Evolutionary conservation across 805 yeast genomes (phyloP), one percentile per base, ranked within the genome.

Genomic region (Blastobotrys americana): DNA sequence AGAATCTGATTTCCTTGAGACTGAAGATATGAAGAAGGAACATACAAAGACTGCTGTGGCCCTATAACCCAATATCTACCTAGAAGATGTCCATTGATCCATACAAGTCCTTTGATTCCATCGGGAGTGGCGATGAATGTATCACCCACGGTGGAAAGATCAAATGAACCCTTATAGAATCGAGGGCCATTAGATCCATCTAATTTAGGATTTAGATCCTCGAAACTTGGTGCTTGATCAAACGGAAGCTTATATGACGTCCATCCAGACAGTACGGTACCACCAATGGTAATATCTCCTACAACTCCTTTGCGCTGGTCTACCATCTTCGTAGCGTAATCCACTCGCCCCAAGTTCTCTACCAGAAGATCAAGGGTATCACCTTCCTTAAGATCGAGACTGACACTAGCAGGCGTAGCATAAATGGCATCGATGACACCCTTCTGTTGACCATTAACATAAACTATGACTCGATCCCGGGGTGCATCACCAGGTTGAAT

Each of bases 311-410:
- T 41, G 17, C 27, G 17, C 18, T 41, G 43, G 23, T 41, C 43
- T n/a, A 18, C 27, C 3, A 28, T 19, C 18, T 10, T 15, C 8
- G 18, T 18, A 5, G 37, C 43, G 22, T 31, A 31, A 20, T 41
- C 34, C 33, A 41, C 43, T 33, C 43, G 37, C 21, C 43, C 43
- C 37, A 28, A 16, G 38, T 41, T 41, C 28, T 41, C 43, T 6
- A 41, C 43, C 19, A 41, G 37, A 27, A 41, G 17, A n/a, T 34
- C 43, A n/a, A 41, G 23, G 5, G 10, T 13, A 27, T 41, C 43
- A 13, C 43, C 43, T 19, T 33, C 21, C 18, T 41, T 13, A 16
- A 41, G 28, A 20, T 41, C 28, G 5, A 41, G 27, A 13, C 13
- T 21, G 13, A 41, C 23, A 18, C 28, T 17, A n/a, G 15, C 18